phyloP scores from a whole-genome alignment of 352 stramenopile genomes.

The Globisporangium rhizosaccharum region DNA sequence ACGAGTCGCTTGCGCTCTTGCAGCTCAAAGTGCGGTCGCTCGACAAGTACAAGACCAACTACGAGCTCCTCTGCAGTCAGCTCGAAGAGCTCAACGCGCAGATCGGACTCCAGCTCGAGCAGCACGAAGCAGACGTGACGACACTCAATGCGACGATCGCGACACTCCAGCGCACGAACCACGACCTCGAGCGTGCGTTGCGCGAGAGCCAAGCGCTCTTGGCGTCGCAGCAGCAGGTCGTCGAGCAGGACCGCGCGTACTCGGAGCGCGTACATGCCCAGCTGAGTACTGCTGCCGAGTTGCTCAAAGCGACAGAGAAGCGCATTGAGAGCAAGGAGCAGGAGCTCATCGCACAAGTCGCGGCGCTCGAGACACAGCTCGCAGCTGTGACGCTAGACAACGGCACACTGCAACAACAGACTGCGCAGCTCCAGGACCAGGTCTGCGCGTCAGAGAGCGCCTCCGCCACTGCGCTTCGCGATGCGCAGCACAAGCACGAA shows the following conservation, averaged over 20 bases:
- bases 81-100: slow-evolving; percentile 63
- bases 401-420: slow-evolving; percentile 1
- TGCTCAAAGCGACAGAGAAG: slow-evolving; percentile 53
- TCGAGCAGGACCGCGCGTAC: slow-evolving; percentile 47
- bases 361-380: slow-evolving; percentile 15
- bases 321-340: slow-evolving; percentile 36
- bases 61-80: slow-evolving; percentile 67
- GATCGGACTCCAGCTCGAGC: slow-evolving; percentile 59
- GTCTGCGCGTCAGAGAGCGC: slow-evolving; percentile 11
- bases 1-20: slow-evolving; percentile 13
- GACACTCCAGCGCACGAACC: slow-evolving; percentile 31
- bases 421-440: slow-evolving; percentile 19
- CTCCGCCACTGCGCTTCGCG: neutral
- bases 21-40: slow-evolving; percentile 47
- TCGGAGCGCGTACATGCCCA: slow-evolving; percentile 52
- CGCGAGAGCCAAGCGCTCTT: slow-evolving; percentile 18
- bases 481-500: slow-evolving; percentile 24
- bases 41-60: slow-evolving; percentile 74
- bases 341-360: slow-evolving; percentile 18
- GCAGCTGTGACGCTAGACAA: slow-evolving; percentile 7
- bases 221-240: slow-evolving; percentile 13
- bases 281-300: slow-evolving; percentile 44
- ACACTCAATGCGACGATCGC: slow-evolving; percentile 35
- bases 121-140: slow-evolving; percentile 60
- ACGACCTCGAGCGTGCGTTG: slow-evolving; percentile 22